Base-by-base conservation (phyloP, 2,329 filamentous ascomycete species). In the Elsinoe perseae region DNA sequence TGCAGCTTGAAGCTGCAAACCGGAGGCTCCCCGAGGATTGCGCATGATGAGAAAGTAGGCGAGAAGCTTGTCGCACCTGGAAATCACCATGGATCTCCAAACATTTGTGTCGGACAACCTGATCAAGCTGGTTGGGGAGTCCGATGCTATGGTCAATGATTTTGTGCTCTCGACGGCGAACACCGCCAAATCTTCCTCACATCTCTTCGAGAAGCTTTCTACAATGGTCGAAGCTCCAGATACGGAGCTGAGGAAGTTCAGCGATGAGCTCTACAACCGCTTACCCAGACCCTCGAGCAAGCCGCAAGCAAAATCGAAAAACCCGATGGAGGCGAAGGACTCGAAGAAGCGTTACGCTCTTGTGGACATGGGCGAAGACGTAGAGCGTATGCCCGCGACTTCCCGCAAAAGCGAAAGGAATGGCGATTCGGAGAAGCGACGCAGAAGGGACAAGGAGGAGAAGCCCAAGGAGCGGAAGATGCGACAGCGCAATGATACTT, bases 101-200 rank as follows among this genome's bases (percentile, higher is more conserved):
- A 68, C 64, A 4, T 72, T 64, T 55, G 67, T 72, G 54, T 78
- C 76, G 53, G 77, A 79, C 64, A 73, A 75, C 56, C 70, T 79
- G 56, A 71, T 78, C 61, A 75, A 73, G 57, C 71, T 81, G 52
- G 76, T 78, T 34, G 79, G 78, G 60, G 79, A 75, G 48, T 80
- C 78, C 36, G 79, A 81, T 59, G 70, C 75, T 32, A 80, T 79
- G 53, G 72, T 79, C 50, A 69, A 81, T 59, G 79, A 82, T 67
- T 82, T 81, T 61, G 73, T 82, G 21, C 73, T 80, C 56, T 76
- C 77, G 42, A 80, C 78, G 14, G 78, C 79, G 8, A 70, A 69
- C 61, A 72, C 73, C 20, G 73, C 75, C 42, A 79, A 77, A 62
- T 78, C 76, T 1, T 65, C 73, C 6, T 65, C 66, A 3, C 68